Evolutionary conservation across 805 yeast species (phyloP).

Genomic region (Barnettozyma siamensis): DNA sequence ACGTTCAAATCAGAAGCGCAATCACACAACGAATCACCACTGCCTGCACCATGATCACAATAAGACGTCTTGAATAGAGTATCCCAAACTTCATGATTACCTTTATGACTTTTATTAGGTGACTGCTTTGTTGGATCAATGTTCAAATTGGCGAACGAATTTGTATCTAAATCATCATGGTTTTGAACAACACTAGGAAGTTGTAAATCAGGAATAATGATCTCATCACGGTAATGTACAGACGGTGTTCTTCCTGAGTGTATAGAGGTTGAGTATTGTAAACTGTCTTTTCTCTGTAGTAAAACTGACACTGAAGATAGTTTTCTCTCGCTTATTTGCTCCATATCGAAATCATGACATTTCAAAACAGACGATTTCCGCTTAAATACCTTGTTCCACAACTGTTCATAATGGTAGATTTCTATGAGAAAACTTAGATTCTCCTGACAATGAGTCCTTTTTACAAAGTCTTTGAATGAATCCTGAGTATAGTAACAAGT

Average conservation of each 20-base stretch:
- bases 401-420: constrained; percentile 40
- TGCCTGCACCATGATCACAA: constrained; percentile 4
- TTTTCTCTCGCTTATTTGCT: constrained; percentile 12
- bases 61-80: constrained; percentile 10
- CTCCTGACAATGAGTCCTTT: constrained; percentile 39
- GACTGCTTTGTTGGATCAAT: neutral
- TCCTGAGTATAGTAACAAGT: constrained; percentile 12
- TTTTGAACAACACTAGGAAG: constrained; percentile 16
- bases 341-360: constrained; percentile 22
- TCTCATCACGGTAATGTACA: constrained; percentile 1
- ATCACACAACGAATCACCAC: constrained; percentile 13
- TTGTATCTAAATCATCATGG: constrained; percentile 18
- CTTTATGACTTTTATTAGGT: neutral
- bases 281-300: neutral
- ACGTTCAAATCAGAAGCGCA: neutral
- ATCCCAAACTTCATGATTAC: constrained; percentile 14
- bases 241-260: neutral
- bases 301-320: constrained; percentile 19
- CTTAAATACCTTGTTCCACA: constrained; percentile 31
- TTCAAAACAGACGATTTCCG: constrained; percentile 27
- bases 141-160: constrained; percentile 16
- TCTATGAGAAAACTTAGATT: constrained; percentile 40
- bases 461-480: constrained; percentile 31
- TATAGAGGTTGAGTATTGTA: neutral
- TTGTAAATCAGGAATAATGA: constrained; percentile 1